Conservation (phyloP, 768 basidiomycete genomes). For the Thelephora ganbajun region DNA sequence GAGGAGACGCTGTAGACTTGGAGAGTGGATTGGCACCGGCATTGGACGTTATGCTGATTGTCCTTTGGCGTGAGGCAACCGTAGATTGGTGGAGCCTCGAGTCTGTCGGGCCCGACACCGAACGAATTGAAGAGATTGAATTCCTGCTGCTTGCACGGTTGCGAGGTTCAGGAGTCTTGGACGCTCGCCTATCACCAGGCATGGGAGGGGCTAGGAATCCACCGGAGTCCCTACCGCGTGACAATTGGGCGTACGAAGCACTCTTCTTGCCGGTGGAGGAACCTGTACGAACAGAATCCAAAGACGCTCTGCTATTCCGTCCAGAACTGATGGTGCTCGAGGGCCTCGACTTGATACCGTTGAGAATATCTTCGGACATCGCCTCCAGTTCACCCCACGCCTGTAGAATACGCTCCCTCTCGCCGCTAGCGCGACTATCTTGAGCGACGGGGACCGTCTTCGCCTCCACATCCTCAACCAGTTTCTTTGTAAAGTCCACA, state of each 20-base stretch:
- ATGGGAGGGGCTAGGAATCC: constrained; percentile 33
- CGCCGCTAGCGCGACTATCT: constrained; percentile 47
- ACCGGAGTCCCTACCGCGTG: constrained; percentile 11
- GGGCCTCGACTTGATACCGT: constrained; percentile 49
- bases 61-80: constrained; percentile 75
- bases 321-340: constrained; percentile 53
- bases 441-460: constrained; percentile 29
- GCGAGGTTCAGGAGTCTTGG: constrained; percentile 27
- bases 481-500: constrained; percentile 44
- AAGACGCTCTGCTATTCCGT: constrained; percentile 40
- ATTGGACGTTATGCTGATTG: constrained; percentile 41
- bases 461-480: constrained; percentile 32
- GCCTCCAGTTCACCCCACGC: constrained; percentile 73
- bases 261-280: no score
- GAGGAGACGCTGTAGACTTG: constrained; percentile 14
- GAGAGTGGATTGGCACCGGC: constrained; percentile 17
- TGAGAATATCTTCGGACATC: constrained; percentile 60
- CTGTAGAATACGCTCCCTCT: constrained; percentile 56
- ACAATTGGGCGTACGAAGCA: no score
- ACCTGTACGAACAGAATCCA: neutral
- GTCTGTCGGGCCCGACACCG: constrained; percentile 53
- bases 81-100: constrained; percentile 42
- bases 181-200: constrained; percentile 30
- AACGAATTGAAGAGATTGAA: constrained; percentile 30
- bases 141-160: constrained; percentile 45